Evolutionary conservation across 148 eudicot species (phyloP), one percentile per base, ranked within the genome.

Genomic region (Arbutus unedo): DNA sequence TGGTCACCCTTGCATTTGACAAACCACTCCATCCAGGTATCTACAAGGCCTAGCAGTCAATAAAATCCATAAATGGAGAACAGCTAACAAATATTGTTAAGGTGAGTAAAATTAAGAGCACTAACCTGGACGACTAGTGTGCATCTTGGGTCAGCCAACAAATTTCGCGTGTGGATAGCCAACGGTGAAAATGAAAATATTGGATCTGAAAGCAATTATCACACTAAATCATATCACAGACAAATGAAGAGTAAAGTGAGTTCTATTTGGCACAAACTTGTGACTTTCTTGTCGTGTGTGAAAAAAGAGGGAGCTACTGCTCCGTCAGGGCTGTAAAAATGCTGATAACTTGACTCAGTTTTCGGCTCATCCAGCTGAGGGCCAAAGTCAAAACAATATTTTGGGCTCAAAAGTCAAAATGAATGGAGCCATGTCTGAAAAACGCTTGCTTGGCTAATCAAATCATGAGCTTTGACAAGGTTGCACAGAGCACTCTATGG

Each of bases 11-110:
- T 19, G 99, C 99, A 89, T 97, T 97, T 56, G 99, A 97, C 86
- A 97, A 88, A 85, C 99, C 93, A 90, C 97, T 97, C 99, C 98
- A 97, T 85, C 99, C 99, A 84, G 99, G 99, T 86, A 94, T 90
- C 99, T 96, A 88, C 81, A 66, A 83, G 88, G 72, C 86, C 85
- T 79, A 83, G 85, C 66, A 70, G 84, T 89, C 84, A 90, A 86
- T 81, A 81, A 83, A 83, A 82, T 74, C 79, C 48, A 82, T 55
- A 82, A 72, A 73, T 82, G 79, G 79, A 85, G 43, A 87, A 87
- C 77, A 31, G 79, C 23, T 51, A 74, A 54, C 67, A 59, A 51
- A 14, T 53, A 80, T 44, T 5, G 43, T n/a, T 74, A 76, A 49
- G 59, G 15, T 41, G 21, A 64, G 48, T 23, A 41, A 83, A 76